Percentiles rank a stretch among this genome's conserved stretches.
Conservation (phyloP, 345 rosid species). For the Syzygium oleosum region DNA sequence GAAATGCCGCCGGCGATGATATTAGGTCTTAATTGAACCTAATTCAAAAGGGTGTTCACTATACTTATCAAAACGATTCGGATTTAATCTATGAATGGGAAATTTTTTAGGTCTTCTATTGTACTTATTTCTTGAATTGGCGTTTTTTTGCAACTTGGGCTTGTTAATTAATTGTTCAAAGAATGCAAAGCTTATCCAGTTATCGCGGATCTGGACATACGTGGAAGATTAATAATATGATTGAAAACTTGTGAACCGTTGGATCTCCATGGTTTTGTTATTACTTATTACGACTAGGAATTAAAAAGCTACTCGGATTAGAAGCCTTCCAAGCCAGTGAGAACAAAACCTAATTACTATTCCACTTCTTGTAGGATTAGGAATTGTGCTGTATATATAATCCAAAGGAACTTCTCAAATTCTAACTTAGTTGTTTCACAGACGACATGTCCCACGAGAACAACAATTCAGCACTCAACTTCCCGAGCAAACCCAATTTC, state of each 20-base stretch:
- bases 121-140: background rate
- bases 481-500: background rate
- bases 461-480: background rate
- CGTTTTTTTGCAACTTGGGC: background rate
- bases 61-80: background rate
- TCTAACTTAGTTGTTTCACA: rapidly evolving
- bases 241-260: background rate
- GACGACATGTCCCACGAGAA: background rate
- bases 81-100: background rate
- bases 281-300: background rate
- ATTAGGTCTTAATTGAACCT: background rate
- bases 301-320: background rate
- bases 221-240: background rate
- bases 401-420: background rate
- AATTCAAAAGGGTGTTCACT: background rate
- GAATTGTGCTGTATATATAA: background rate
- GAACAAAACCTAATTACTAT: background rate
- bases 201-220: background rate
- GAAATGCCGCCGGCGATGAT: background rate
- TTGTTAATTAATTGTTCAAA: background rate
- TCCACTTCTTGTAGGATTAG: background rate
- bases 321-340: background rate
- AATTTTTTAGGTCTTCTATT: background rate
- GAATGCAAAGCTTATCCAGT: background rate
- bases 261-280: background rate